Percentiles rank a stretch among this genome's conserved stretches.
Conservation (phyloP, 331 rosid species). For the Malus hybrid region DNA sequence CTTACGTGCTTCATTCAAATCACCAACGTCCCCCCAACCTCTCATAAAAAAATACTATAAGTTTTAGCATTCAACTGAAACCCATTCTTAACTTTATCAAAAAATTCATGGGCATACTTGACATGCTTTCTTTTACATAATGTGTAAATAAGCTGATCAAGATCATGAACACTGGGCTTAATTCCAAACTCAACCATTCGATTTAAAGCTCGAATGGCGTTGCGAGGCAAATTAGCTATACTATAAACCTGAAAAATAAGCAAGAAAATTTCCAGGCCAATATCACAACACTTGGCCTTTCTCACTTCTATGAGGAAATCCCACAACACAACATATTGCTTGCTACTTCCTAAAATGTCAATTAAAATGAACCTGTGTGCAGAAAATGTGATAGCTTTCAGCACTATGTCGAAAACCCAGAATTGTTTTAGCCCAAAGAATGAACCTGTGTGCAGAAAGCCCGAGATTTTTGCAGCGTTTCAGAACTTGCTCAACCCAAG, state of each 20-base stretch:
- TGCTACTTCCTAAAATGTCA: no score
- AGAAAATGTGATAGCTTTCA: no score
- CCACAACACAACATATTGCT: no score
- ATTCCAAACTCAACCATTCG: conserved; percentile 69
- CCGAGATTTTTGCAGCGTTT: no score
- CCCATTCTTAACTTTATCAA: conserved; percentile 49
- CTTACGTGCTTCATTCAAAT: conserved; percentile 46
- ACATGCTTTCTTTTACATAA: conserved; percentile 69
- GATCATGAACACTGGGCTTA: conserved; percentile 48
- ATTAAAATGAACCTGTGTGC: no score
- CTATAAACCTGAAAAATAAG: conserved; percentile 61
- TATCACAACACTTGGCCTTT: conserved; percentile 39
- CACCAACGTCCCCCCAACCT: conserved; percentile 74
- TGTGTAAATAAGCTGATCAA: conserved; percentile 54
- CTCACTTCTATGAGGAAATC: conserved; percentile 41
- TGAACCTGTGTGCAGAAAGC: no score
- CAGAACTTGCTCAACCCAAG: no score
- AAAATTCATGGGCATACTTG: conserved; percentile 60
- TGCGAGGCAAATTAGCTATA: conserved; percentile 63
- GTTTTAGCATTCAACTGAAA: conserved; percentile 43
- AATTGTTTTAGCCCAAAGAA: no score
- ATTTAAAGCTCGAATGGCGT: conserved; percentile 59
- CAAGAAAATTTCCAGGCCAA: conserved; percentile 59
- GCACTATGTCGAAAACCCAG: no score
- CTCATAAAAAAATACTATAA: conserved; percentile 59